phyloP scores from a whole-genome alignment of 1,284 basidiomycete genomes.

The Trametes sp. region DNA sequence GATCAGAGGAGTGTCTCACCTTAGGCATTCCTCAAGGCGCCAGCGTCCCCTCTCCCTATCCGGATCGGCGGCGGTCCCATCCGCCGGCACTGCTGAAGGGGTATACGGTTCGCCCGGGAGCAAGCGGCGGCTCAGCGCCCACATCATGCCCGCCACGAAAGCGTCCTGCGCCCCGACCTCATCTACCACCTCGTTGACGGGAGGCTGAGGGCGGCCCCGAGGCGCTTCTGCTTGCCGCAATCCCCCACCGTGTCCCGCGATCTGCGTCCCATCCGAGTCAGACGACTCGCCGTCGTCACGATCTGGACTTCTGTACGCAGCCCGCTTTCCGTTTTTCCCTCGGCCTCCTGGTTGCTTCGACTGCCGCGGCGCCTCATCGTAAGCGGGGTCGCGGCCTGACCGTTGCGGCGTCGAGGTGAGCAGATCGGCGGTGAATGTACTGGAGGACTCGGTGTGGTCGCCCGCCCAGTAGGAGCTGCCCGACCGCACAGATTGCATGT shows the following conservation, averaged over 20 bases:
- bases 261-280: conserved; percentile 67
- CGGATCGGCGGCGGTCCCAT: conserved; percentile 36
- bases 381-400: conserved; percentile 13
- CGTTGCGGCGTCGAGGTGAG: conserved; percentile 31
- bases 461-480: conserved; percentile 80
- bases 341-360: conserved; percentile 6
- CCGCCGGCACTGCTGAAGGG: conserved; percentile 56
- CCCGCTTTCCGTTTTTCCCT: conserved; percentile 23
- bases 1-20: conserved; percentile 48
- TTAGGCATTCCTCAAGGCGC: conserved; percentile 78
- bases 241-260: conserved; percentile 36
- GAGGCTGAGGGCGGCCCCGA: conserved; percentile 14
- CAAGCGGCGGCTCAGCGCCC: conserved; percentile 68
- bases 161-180: conserved; percentile 81
- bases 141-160: conserved; percentile 84
- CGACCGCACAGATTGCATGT: conserved; percentile 65
- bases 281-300: conserved; percentile 50
- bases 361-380: conserved; percentile 7
- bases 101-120: conserved; percentile 76
- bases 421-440: conserved; percentile 56
- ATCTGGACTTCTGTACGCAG: conserved; percentile 45
- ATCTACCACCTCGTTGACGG: conserved; percentile 55
- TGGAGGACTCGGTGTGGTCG: conserved; percentile 61
- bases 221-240: conserved; percentile 9
- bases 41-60: conserved; percentile 61